Evolutionary conservation across 2,329 filamentous ascomycete species (phyloP).

Genomic region (Aureobasidium namibiae): DNA sequence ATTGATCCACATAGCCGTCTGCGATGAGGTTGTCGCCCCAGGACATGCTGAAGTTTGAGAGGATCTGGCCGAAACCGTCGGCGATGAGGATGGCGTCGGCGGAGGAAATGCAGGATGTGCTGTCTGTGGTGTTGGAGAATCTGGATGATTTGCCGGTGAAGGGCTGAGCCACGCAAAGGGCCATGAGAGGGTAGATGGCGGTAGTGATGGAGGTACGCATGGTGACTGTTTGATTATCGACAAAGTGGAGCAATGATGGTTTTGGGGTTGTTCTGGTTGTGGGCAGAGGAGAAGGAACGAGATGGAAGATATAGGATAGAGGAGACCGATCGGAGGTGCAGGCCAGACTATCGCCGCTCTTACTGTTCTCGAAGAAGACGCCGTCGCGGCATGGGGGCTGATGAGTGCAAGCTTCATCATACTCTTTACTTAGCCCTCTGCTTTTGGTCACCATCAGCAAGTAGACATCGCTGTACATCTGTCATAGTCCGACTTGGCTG

Average conservation of each 20-base stretch:
- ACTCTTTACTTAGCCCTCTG: neutral
- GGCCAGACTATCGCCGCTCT: neutral
- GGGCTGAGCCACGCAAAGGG: neutral
- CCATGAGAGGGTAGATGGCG: neutral
- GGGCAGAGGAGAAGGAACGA: neutral
- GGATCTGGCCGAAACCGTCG: slow-evolving; percentile 22
- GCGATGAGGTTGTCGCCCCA: slow-evolving; percentile 20
- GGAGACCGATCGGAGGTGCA: neutral
- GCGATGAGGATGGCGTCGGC: slow-evolving; percentile 22
- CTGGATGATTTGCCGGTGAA: no score
- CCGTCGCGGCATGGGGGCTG: neutral
- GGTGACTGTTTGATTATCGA: neutral
- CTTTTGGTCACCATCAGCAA: no score
- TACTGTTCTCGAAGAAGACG: neutral
- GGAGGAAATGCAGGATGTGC: neutral
- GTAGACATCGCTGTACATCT: neutral
- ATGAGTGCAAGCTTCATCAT: no score
- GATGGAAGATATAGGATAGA: neutral
- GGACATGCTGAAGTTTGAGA: slow-evolving; percentile 20
- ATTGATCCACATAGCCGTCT: slow-evolving; percentile 24
- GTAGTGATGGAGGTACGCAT: neutral
- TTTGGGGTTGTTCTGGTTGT: neutral
- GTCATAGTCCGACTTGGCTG: neutral
- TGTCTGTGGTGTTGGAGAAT: neutral
- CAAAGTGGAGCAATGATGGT: neutral